Base-by-base conservation (phyloP, 176 grass and related monocot species). In the Aegilops bicornis region DNA sequence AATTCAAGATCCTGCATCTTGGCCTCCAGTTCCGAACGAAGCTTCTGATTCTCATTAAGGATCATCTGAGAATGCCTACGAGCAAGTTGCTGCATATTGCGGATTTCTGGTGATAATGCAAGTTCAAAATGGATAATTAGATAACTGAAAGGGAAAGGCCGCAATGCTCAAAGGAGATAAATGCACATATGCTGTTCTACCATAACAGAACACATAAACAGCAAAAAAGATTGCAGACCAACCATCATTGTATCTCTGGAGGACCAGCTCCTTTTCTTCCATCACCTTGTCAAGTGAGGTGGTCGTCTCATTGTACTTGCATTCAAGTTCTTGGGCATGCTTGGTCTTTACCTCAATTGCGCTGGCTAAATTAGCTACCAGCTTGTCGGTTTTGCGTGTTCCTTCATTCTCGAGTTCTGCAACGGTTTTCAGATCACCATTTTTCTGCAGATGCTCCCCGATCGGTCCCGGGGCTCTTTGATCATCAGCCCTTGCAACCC, bases 1-100 rank as follows among this genome's bases (percentile, higher is more conserved):
- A 84, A 14, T 31, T 91, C 87, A 16, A 92, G 86, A 31, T 94
- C 89, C 71, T 87, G 64, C 60, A 79, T 84, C 79, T 92, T 91
- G 60, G 82, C 62, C 11, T 92, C 89, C 65, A 94, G 59, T 27
- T 92, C 89, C 33, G 70, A 70, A 36, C 89, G 82, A 67, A 90
- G 63, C 4, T 78, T 92, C 73, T 84, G 80, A 61, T 94, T 92
- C 73, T 94, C 92, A 60, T 79, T 71, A 20, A 87, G 76, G 63
- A 94, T 90, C 83, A 32, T 90, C 48, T 67, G 90, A 13, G 89
- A 94, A 82, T 92, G 89, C 62, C 82, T 85, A 56, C 89, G 87
- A 85, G 89, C 81, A 77, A 86, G 58, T 67, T 85, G 84, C 42
- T 94, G 92, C 89, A 94, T 91, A 78, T 88, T 88, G 43, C 63